Conservation (phyloP, 2,329 filamentous ascomycete species). For the Botrytis deweyae region DNA sequence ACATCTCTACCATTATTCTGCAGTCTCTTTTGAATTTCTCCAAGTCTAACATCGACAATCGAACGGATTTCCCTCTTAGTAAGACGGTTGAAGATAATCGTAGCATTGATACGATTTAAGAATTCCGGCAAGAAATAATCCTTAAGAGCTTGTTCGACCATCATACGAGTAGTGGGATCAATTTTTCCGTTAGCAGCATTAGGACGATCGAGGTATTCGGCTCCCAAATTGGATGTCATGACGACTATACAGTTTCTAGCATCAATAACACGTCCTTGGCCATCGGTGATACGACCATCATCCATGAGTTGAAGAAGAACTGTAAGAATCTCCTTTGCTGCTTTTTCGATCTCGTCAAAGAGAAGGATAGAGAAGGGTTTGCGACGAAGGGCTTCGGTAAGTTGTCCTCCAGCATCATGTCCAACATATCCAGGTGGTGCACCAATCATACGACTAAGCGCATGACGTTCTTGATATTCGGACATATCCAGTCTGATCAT, state of each 20-base stretch:
- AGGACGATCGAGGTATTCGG: conserved; percentile 84
- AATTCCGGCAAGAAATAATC: conserved; percentile 98
- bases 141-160: conserved; percentile 87
- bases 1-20: conserved; percentile 81
- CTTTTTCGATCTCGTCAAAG: conserved; percentile 98
- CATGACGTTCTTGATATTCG: conserved; percentile 96
- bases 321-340: conserved; percentile 94
- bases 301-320: conserved; percentile 99
- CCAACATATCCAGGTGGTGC: conserved; percentile 96
- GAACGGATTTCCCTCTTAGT: conserved; percentile 85
- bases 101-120: conserved; percentile 94
- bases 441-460: conserved; percentile 95
- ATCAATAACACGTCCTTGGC: conserved; percentile 91
- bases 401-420: conserved; percentile 91
- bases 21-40: conserved; percentile 91
- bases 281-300: conserved; percentile 96
- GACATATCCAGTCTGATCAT: conserved; percentile 99
- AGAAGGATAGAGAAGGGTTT: conserved; percentile 96
- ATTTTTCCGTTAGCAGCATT: conserved; percentile 78
- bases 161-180: conserved; percentile 78
- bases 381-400: conserved; percentile 90
- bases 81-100: conserved; percentile 97
- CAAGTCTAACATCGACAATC: conserved; percentile 88
- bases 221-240: conserved; percentile 97
- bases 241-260: conserved; percentile 98